phyloP scores from a whole-genome alignment of 78 protist genomes.

The Tieghemostelium lacteum region DNA sequence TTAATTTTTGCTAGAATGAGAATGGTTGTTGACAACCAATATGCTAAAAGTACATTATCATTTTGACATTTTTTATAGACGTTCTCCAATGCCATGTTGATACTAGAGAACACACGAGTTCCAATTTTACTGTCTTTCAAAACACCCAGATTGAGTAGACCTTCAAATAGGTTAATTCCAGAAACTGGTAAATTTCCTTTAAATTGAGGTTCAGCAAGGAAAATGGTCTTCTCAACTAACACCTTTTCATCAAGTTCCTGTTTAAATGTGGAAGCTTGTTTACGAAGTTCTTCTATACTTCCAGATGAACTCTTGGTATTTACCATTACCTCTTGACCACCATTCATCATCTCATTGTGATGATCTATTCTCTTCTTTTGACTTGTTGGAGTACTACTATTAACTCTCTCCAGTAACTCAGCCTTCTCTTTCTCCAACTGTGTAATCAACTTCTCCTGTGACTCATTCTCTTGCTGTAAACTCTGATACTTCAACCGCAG shows the following conservation, averaged over 20 bases:
- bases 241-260: constrained; percentile 60
- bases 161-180: constrained; percentile 48
- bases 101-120: constrained; percentile 26
- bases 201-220: constrained; percentile 58
- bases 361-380: not conserved
- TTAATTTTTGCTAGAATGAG: constrained; percentile 49
- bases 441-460: constrained; percentile 21
- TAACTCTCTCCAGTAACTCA: constrained; percentile 11
- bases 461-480: constrained; percentile 48
- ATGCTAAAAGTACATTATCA: constrained; percentile 20
- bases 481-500: constrained; percentile 35
- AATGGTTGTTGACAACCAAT: constrained; percentile 57
- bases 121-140: constrained; percentile 54
- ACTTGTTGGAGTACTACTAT: not conserved
- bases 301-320: constrained; percentile 17
- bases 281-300: constrained; percentile 39
- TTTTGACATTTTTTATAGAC: constrained; percentile 30
- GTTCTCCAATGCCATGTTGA: constrained; percentile 29
- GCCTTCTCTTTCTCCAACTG: constrained; percentile 38
- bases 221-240: constrained; percentile 40
- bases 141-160: constrained; percentile 30
- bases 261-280: constrained; percentile 29
- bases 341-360: not conserved
- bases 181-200: constrained; percentile 55
- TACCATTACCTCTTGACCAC: not conserved